Evolutionary conservation across 495 filamentous ascomycete species (phyloP).

Genomic region (Podospora anserina): DNA sequence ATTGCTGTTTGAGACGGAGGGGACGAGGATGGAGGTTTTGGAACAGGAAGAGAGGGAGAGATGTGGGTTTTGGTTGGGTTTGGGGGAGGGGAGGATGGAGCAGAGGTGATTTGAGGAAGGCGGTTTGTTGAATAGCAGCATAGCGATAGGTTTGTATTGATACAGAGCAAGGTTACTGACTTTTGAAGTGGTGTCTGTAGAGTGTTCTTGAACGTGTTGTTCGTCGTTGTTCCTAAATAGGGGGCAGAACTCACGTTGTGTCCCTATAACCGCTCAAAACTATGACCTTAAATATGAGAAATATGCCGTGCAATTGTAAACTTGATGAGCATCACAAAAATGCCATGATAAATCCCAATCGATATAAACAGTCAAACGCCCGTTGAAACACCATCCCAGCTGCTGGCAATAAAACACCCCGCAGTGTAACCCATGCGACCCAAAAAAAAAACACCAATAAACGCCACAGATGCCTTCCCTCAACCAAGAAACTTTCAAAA

Average conservation of each 20-base stretch:
- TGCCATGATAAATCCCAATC: neutral
- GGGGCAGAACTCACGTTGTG: too few species aligned
- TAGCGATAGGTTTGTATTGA: too few species aligned
- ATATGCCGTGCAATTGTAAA: neutral
- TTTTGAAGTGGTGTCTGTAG: too few species aligned
- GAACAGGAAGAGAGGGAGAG: slow-evolving; percentile 27
- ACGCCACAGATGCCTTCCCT: neutral
- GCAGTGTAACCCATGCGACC: neutral
- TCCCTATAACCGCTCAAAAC: too few species aligned
- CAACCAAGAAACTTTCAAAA: neutral
- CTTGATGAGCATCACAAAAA: neutral
- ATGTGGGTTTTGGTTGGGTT: slow-evolving; percentile 33
- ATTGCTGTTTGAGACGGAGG: slow-evolving; percentile 35
- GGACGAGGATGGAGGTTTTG: slow-evolving; percentile 36
- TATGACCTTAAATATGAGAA: neutral
- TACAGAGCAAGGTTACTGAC: too few species aligned
- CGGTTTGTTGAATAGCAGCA: too few species aligned
- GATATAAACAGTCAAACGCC: neutral
- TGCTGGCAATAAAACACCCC: neutral
- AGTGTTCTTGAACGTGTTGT: too few species aligned
- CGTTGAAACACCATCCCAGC: neutral
- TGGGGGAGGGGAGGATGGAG: slow-evolving; percentile 38
- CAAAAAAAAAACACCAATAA: neutral
- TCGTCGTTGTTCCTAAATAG: too few species aligned
- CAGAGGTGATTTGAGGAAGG: slow-evolving; percentile 21